These are phyloP conservation scores for Aspergillus amoenus DNA, from an alignment of 2,329 filamentous ascomycete genomes.

Conservation along the genomic window DNA sequence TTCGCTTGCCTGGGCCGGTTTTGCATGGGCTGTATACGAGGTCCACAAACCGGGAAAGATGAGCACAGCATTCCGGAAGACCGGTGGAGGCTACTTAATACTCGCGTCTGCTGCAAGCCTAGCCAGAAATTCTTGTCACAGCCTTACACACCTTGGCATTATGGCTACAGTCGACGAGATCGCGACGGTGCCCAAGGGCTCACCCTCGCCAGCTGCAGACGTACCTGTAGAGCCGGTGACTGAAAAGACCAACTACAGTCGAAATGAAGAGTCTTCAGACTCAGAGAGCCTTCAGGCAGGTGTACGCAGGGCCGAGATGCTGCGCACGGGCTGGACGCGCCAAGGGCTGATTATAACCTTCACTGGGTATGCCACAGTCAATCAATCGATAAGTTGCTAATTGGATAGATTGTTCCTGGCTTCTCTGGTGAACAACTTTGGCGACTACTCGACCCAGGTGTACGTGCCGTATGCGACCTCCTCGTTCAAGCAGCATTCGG, in stretches of 20 bases:
- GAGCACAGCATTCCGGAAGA: too few species aligned
- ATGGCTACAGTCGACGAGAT: slow-evolving; percentile 2
- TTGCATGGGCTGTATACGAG: not conserved
- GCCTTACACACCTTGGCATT: not conserved
- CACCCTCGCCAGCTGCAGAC: not conserved
- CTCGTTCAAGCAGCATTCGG: slow-evolving; percentile 25
- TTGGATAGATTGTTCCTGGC: slow-evolving; percentile 18
- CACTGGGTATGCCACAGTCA: slow-evolving; percentile 8
- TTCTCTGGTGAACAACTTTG: slow-evolving; percentile 21
- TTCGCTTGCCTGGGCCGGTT: not conserved
- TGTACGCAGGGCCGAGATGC: slow-evolving; percentile 20
- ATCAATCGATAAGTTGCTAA: not conserved
- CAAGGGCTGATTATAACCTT: slow-evolving; percentile 20
- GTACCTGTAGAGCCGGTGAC: too few species aligned
- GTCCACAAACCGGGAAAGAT: too few species aligned
- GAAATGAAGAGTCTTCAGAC: slow-evolving; percentile 11
- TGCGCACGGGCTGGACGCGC: slow-evolving; percentile 21
- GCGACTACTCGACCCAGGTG: slow-evolving; percentile 23
- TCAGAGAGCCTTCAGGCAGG: slow-evolving; percentile 19
- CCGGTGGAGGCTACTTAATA: too few species aligned
- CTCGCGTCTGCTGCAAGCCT: too few species aligned
- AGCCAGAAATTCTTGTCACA: too few species aligned
- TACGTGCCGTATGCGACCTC: slow-evolving; percentile 25
- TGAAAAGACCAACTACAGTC: not conserved
- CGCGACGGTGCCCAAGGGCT: not conserved